These are phyloP conservation scores for Bryoglossum gracile DNA, from an alignment of 495 filamentous ascomycete genomes.

Conservation along the genomic window DNA sequence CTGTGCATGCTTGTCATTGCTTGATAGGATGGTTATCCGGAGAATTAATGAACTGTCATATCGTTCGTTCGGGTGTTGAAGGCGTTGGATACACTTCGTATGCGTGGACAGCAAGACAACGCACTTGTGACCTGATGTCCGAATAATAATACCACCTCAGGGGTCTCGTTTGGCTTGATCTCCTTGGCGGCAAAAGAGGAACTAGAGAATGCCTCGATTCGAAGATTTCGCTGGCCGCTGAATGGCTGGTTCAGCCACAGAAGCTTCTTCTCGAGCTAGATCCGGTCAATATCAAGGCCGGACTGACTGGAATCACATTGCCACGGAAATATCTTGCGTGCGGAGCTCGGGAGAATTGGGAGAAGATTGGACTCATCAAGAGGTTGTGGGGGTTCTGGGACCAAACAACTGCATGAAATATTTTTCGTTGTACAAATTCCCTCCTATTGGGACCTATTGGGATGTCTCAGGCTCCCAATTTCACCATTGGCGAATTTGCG, in stretches of 20 bases:
- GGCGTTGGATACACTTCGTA: not conserved
- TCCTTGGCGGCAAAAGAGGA: not conserved
- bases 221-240: no score
- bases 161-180: not conserved
- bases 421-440: no score
- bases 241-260: not conserved
- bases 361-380: no score
- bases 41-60: slow-evolving; percentile 14
- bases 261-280: not conserved
- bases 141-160: not conserved
- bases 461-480: no score
- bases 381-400: no score
- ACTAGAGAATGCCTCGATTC: not conserved
- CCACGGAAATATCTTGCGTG: no score
- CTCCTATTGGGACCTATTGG: no score
- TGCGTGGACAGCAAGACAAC: not conserved
- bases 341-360: no score
- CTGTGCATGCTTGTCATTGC: slow-evolving; percentile 10
- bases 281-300: not conserved
- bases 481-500: not conserved
- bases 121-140: not conserved
- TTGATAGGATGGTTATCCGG: slow-evolving; percentile 2
- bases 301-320: not conserved
- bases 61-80: slow-evolving; percentile 1
- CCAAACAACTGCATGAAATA: no score